Evolutionary conservation across 352 stramenopile genomes (phyloP).

Genomic region (Pythium grandisporangium): DNA sequence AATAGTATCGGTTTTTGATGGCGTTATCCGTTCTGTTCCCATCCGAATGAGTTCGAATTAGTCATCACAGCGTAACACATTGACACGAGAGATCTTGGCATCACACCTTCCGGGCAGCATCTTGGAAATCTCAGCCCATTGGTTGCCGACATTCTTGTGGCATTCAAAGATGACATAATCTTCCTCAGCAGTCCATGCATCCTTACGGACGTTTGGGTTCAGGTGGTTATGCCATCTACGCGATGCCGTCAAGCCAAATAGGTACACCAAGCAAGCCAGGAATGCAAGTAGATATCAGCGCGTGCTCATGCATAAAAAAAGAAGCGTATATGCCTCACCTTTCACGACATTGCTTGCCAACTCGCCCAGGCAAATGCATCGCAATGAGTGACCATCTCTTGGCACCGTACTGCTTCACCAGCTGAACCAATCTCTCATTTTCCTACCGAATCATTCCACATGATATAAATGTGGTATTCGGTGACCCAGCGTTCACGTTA

Average conservation of each 20-base stretch:
- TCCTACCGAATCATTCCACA: conserved; percentile 24
- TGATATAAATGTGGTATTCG: too few relatives aligned
- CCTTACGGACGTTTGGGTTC: conserved; percentile 82
- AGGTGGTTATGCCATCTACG: conserved; percentile 84
- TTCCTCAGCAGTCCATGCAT: conserved; percentile 85
- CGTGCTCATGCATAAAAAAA: too few relatives aligned
- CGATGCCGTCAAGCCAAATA: background rate
- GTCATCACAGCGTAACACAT: too few relatives aligned
- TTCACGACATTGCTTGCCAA: conserved; percentile 87
- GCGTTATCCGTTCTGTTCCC: conserved; percentile 84
- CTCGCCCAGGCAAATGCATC: conserved; percentile 79
- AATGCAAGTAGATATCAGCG: too few relatives aligned
- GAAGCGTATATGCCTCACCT: conserved; percentile 22
- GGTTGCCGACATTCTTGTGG: conserved; percentile 89
- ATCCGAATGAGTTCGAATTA: too few relatives aligned
- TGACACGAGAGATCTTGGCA: background rate
- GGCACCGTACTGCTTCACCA: conserved; percentile 85
- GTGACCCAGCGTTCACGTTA: background rate
- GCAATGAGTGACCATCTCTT: conserved; percentile 88
- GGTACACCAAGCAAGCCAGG: background rate
- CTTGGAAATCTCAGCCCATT: conserved; percentile 89
- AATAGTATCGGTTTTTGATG: conserved; percentile 91
- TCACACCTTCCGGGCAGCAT: conserved; percentile 80
- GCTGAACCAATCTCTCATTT: conserved; percentile 83
- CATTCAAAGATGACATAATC: conserved; percentile 88